A percentile compares a stretch with the other conserved stretches of the same genome.
Conservation (phyloP, 176 grass and related monocot species). For the Paspalum notatum region DNA sequence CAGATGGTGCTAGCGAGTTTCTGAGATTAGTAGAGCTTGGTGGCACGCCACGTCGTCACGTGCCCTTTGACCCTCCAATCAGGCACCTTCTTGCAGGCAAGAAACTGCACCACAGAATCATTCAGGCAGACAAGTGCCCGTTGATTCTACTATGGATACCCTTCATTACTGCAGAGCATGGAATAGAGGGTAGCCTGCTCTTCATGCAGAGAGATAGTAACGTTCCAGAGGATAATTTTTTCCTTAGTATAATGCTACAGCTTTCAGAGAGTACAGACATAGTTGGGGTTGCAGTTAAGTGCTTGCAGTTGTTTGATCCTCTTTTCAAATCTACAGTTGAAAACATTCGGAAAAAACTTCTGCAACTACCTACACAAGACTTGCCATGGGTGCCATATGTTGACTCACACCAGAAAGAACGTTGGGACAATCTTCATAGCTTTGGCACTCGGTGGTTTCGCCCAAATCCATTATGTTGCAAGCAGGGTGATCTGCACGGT, state of each 20-base stretch:
- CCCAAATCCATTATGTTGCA: conserved; percentile 27
- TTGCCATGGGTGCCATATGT: not conserved
- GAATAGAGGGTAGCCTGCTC: not conserved
- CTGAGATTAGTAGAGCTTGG: conserved; percentile 10
- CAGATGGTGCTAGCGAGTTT: conserved; percentile 14
- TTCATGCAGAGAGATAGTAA: not conserved
- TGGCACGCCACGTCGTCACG: not conserved
- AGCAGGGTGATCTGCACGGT: not conserved
- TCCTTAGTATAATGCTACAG: not conserved
- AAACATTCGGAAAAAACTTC: not conserved
- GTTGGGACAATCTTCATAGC: not conserved
- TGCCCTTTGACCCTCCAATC: not conserved
- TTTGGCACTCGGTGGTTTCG: not conserved
- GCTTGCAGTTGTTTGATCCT: not conserved
- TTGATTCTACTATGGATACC: not conserved
- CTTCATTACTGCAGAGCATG: not conserved
- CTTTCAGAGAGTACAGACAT: conserved; percentile 19
- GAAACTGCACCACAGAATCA: not conserved
- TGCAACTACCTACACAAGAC: not conserved
- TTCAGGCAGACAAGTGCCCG: not conserved
- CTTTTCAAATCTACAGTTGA: conserved; percentile 2
- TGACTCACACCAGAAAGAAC: not conserved
- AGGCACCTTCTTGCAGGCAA: not conserved
- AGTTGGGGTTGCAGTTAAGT: not conserved
- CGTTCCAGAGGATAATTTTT: not conserved